These are phyloP conservation scores for Calocybe gambosa DNA, from an alignment of 1,284 basidiomycete species.

Conservation along the genomic window DNA sequence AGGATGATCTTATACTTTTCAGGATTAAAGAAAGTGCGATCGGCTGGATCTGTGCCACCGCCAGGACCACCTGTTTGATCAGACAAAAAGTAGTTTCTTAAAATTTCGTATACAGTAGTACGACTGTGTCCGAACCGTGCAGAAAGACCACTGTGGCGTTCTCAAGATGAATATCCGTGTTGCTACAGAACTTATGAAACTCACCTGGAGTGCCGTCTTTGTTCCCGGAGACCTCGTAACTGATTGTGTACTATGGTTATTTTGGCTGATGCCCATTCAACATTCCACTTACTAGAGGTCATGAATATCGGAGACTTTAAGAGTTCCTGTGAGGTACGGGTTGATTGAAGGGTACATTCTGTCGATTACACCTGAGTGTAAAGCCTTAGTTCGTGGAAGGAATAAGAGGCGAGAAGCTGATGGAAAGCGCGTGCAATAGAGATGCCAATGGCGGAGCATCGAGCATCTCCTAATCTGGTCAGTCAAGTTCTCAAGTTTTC, in stretches of 20 bases:
- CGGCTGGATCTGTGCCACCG: slow-evolving; percentile 57
- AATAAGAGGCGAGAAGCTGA: slow-evolving; percentile 1
- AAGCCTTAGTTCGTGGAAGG: not conserved
- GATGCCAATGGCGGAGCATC: not conserved
- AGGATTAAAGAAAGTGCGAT: slow-evolving; percentile 80
- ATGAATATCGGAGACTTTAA: slow-evolving; percentile 75
- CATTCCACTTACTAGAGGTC: slow-evolving; percentile 62
- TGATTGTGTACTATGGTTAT: slow-evolving; percentile 23
- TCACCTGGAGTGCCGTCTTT: slow-evolving; percentile 68
- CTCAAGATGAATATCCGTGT: too few species aligned
- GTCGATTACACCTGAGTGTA: not conserved
- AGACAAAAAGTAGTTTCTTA: not conserved
- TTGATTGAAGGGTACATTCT: slow-evolving; percentile 55
- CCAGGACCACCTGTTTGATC: slow-evolving; percentile 60
- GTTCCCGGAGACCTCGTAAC: slow-evolving; percentile 79
- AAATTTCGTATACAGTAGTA: not conserved
- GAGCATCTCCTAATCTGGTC: slow-evolving; percentile 14
- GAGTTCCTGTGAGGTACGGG: slow-evolving; percentile 58
- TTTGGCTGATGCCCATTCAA: not conserved
- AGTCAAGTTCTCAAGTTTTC: not conserved
- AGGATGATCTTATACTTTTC: slow-evolving; percentile 80
- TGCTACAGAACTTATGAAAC: slow-evolving; percentile 15
- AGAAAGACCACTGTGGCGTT: slow-evolving; percentile 66
- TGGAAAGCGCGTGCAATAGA: slow-evolving; percentile 2
- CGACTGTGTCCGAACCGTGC: slow-evolving; percentile 45